These are phyloP conservation scores for Wickerhamiella parazyma DNA, from an alignment of 805 yeast species.

Conservation along the genomic window DNA sequence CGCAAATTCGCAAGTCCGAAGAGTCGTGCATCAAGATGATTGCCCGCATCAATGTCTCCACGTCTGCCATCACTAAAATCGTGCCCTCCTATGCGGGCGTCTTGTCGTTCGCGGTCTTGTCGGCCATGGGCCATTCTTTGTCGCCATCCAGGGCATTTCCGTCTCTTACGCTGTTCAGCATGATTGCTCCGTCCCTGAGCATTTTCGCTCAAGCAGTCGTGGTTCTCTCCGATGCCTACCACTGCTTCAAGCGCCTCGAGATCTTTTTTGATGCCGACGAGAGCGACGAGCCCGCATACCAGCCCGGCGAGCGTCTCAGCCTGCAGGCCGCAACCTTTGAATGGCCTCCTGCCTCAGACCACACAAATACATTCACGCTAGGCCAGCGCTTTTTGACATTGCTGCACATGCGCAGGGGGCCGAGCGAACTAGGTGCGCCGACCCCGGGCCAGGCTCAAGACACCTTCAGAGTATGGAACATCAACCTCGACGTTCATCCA, in stretches of 20 bases:
- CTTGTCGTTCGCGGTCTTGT: conserved; percentile 39
- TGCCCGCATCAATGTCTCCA: conserved; percentile 56
- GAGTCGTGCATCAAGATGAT: conserved; percentile 58
- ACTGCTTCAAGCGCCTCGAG: conserved; percentile 20
- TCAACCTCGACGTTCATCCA: conserved; percentile 39
- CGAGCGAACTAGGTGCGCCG: background rate
- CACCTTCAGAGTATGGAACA: conserved; percentile 29
- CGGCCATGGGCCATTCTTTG: conserved; percentile 31
- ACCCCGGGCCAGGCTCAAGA: background rate
- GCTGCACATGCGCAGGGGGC: background rate
- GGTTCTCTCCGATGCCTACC: conserved; percentile 30
- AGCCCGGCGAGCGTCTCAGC: conserved; percentile 56
- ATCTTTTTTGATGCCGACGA: conserved; percentile 27
- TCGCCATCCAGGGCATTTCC: conserved; percentile 57
- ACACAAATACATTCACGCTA: background rate
- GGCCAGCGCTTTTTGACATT: background rate
- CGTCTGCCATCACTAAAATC: conserved; percentile 53
- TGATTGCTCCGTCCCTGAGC: conserved; percentile 53
- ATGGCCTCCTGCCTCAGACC: background rate
- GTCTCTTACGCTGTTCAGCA: conserved; percentile 54
- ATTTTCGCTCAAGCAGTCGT: conserved; percentile 37
- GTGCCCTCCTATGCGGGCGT: conserved; percentile 62
- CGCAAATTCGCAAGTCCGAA: conserved; percentile 41
- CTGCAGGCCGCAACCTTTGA: background rate
- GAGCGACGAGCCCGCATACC: conserved; percentile 24